These are phyloP conservation scores for Cystofilobasidium ferigula DNA, from an alignment of 768 basidiomycete genomes.

Conservation along the genomic window DNA sequence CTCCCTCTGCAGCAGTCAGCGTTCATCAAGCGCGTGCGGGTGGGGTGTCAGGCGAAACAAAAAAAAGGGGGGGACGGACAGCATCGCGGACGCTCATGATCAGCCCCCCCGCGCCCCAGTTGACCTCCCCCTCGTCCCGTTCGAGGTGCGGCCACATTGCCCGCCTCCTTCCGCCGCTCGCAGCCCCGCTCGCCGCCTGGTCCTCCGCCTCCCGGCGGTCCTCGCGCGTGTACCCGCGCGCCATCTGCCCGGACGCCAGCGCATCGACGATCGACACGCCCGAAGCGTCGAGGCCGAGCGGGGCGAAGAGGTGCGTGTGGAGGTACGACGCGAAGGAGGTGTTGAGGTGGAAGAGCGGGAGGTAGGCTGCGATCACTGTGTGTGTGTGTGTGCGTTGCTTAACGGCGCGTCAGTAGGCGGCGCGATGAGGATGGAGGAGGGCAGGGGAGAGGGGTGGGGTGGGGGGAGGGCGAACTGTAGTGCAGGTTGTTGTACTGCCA, in stretches of 20 bases:
- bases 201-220: slow-evolving; percentile 24
- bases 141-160: not conserved
- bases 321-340: slow-evolving; percentile 28
- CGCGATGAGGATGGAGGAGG: not conserved
- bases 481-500: slow-evolving; percentile 35
- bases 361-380: slow-evolving; percentile 21
- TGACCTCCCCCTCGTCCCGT: slow-evolving; percentile 9
- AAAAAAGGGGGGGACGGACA: slow-evolving; percentile 24
- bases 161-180: not conserved
- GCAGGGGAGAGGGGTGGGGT: no score
- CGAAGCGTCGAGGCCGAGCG: slow-evolving; percentile 29
- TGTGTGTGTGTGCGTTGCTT: not conserved
- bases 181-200: slow-evolving; percentile 8
- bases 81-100: slow-evolving; percentile 30
- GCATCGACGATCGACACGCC: slow-evolving; percentile 29
- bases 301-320: slow-evolving; percentile 29
- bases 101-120: slow-evolving; percentile 32
- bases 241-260: slow-evolving; percentile 21
- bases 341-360: slow-evolving; percentile 27
- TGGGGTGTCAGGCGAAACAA: not conserved
- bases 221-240: slow-evolving; percentile 25
- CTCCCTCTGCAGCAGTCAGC: not conserved
- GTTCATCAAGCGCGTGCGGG: no score
- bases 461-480: slow-evolving; percentile 19
- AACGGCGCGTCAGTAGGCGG: no score